phyloP scores from a whole-genome alignment of 208 protist genomes.

The Leishmania major region DNA sequence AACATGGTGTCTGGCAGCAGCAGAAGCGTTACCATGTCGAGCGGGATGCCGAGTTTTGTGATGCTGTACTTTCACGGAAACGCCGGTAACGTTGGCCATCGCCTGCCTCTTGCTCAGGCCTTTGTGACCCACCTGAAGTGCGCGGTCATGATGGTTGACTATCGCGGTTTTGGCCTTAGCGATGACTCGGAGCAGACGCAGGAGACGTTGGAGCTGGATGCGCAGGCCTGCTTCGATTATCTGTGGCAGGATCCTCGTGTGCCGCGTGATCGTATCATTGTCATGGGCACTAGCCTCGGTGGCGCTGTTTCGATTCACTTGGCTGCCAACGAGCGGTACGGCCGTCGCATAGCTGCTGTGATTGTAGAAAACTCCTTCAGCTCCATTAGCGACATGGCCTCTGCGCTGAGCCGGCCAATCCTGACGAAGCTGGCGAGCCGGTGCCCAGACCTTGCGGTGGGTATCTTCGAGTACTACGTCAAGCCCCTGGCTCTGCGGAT shows the following conservation, averaged over 20 bases:
- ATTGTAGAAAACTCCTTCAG: conserved; percentile 94
- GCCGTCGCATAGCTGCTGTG: conserved; percentile 55
- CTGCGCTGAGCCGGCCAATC: conserved; percentile 33
- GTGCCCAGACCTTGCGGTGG: conserved; percentile 28
- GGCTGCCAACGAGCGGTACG: conserved; percentile 49
- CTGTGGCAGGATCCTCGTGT: conserved; percentile 62
- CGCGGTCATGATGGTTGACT: conserved; percentile 90
- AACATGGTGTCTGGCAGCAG: background rate
- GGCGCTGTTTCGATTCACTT: conserved; percentile 89
- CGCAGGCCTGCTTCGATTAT: conserved; percentile 83
- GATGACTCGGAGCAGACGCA: conserved; percentile 57
- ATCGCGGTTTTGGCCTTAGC: conserved; percentile 90
- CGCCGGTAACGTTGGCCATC: conserved; percentile 91
- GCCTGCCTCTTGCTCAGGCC: conserved; percentile 65
- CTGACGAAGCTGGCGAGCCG: conserved; percentile 16
- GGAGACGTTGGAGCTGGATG: conserved; percentile 81
- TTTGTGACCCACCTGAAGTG: conserved; percentile 56
- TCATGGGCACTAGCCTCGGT: conserved; percentile 91
- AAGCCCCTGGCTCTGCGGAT: conserved; percentile 80
- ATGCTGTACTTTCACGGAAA: conserved; percentile 94
- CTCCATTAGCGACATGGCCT: conserved; percentile 84
- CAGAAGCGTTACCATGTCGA: background rate
- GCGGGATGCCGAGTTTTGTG: conserved; percentile 38
- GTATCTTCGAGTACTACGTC: conserved; percentile 69
- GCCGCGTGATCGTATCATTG: conserved; percentile 71